A percentile compares a stretch with the other conserved stretches of the same genome.
phyloP scores from a whole-genome alignment of 1,139 yeast genomes.

The Pichia sp. region DNA sequence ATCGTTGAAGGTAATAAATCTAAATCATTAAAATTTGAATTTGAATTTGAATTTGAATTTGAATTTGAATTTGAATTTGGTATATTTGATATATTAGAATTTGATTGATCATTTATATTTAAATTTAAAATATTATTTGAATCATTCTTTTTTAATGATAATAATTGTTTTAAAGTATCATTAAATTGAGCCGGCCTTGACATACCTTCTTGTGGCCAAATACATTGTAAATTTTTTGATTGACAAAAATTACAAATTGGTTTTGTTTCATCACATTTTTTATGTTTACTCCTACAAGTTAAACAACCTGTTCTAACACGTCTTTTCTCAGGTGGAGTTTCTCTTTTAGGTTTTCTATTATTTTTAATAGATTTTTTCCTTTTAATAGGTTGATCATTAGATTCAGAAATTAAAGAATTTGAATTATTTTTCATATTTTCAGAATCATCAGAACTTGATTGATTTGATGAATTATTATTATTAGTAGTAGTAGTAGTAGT shows the following conservation, averaged over 20 bases:
- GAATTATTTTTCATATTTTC: background rate
- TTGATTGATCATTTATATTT: background rate
- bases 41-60: background rate
- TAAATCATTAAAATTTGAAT: background rate
- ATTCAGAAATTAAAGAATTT: too few relatives aligned
- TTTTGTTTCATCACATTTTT: constrained; percentile 40
- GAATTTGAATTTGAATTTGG: too few relatives aligned
- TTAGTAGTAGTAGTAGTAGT: background rate
- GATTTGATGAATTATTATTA: background rate
- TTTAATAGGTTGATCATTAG: background rate
- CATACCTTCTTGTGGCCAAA: constrained; percentile 34
- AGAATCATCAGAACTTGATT: constrained; percentile 2
- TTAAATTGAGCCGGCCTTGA: constrained; percentile 15
- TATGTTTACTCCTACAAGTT: constrained; percentile 39
- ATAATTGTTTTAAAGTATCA: constrained; percentile 24
- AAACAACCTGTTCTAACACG: constrained; percentile 42
- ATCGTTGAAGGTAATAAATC: background rate
- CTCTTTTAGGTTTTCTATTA: constrained; percentile 16
- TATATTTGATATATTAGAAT: too few relatives aligned
- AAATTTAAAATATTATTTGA: background rate
- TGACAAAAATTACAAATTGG: constrained; percentile 37
- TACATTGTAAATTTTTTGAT: constrained; percentile 31
- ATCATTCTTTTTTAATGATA: constrained; percentile 14
- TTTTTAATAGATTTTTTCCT: background rate
- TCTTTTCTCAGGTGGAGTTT: constrained; percentile 28